Evolutionary conservation across 148 eudicot species (phyloP), one percentile per base, ranked within the genome.

Genomic region (Spergularia bocconei): DNA sequence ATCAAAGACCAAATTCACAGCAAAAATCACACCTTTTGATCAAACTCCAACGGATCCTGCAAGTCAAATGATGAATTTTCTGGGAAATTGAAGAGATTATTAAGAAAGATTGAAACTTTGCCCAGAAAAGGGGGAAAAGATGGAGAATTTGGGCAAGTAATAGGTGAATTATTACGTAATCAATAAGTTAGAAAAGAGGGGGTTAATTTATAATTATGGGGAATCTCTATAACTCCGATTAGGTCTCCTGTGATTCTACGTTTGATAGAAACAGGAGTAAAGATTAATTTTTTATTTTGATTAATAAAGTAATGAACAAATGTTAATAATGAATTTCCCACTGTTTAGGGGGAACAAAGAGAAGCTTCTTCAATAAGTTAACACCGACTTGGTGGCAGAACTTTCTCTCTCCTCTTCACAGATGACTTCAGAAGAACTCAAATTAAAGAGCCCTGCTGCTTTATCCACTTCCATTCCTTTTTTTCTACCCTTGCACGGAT

Each of bases 121-220:
- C 61, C 59, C 12, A 5, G n/a, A 74, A 63, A 65, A 62, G 56
- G 71, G 44, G 36, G 44, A 53, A 53, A 75, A 65, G 67, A 20
- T n/a, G 12, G 44, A n/a, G 9, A 39, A 70, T 38, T 65, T 60
- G 77, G 73, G 61, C 33, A 63, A 57, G 65, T 59, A 70, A 74
- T 23, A 74, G 62, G 78, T 71, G 44, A 36, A 52, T 62, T 29
- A 3, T 29, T 81, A 84, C 83, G 84, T 61, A 80, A 84, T 71
- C 77, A 10, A 6, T 44, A 44, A 44, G 10, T 6, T 64, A 21
- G 10, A 11, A 65, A 51, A 16, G 16, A 19, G 36, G 61, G 23
- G 29, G 25, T 58, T 69, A 13, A 76, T 51, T 16, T 23, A 6
- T n/a, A 3, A 51, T 21, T 54, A 44, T 20, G 33, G 20, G 25